Conservation (phyloP, 1,284 basidiomycete genomes). For the Tilletia setariae region DNA sequence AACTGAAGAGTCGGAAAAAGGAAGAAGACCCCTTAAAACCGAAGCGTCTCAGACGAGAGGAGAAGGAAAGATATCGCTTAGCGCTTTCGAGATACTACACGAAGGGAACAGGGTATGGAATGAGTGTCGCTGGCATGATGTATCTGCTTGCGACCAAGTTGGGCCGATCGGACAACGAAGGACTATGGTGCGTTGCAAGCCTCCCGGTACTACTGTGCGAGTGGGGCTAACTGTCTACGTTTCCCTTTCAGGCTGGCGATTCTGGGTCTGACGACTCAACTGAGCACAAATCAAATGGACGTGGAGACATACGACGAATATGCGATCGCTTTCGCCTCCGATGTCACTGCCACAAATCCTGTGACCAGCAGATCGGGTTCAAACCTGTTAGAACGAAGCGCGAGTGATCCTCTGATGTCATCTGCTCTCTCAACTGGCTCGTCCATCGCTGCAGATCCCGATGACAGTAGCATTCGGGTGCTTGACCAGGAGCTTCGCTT, state of each 20-base stretch:
- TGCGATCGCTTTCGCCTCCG: conserved; percentile 39
- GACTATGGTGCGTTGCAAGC: conserved; percentile 69
- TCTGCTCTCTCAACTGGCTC: conserved; percentile 9
- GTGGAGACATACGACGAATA: conserved; percentile 72
- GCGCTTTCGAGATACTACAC: conserved; percentile 65
- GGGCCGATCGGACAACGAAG: conserved; percentile 86
- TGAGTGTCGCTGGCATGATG: conserved; percentile 81
- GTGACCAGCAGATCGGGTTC: conserved; percentile 2
- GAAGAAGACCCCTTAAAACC: conserved; percentile 56
- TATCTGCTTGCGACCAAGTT: conserved; percentile 85
- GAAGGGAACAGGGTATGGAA: conserved; percentile 80
- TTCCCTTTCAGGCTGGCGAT: conserved; percentile 74
- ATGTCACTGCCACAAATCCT: conserved; percentile 38
- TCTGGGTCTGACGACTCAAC: conserved; percentile 88
- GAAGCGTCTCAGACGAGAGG: conserved; percentile 1
- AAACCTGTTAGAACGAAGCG: neutral
- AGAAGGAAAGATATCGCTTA: conserved; percentile 32
- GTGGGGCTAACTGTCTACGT: neutral
- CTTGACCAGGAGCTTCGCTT: conserved; percentile 62
- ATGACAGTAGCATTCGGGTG: conserved; percentile 45
- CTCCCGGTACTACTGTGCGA: neutral
- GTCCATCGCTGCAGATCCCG: conserved; percentile 31
- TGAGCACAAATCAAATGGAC: conserved; percentile 80
- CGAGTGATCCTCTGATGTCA: neutral
- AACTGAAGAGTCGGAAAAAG: conserved; percentile 20